Evolutionary conservation across 2,329 filamentous ascomycete species (phyloP), one percentile per base, ranked within the genome.

Genomic region (Daldinia eschscholtzii): DNA sequence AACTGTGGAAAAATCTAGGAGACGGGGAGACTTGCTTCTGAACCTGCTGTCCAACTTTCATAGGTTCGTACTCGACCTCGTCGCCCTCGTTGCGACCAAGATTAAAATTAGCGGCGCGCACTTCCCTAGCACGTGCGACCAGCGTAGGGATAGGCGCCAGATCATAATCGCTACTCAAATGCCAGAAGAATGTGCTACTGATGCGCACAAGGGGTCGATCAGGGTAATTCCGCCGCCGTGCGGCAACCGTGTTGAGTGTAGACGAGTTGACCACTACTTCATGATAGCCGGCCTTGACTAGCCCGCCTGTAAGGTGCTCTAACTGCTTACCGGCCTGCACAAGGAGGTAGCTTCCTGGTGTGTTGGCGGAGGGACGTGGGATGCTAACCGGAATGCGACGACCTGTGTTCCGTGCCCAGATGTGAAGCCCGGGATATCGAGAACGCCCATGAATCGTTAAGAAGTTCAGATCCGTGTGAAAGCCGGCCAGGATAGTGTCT

Each of bases 391-490:
- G 78, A 71, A 89, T 88, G 70, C 84, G 84, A 68, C 81, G 82
- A 50, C 87, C 87, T 1, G 87, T 89, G 82, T 89, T 89, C 72
- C 87, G 86, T 23, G 87, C 87, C 87, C 87, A 89, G 74, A 89
- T 85, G 80, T 89, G 84, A 72, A 89, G 82, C 2, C 87, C 87
- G 0, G 87, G 87, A 72, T 88, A 89, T 66, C 87, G 86, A 33
- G 86, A 88, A 71, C 87, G 87, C 64, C 87, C 87, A 80, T 89
- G 87, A 78, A 89, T 89, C 71, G 87, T 89, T 59, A 89, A 82
- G 76, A 89, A 89, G 82, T 89, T 89, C 65, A 89, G 85, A 74
- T 89, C 87, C 0, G 87, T 89, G 77, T 89, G 87, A 81, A 89
- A 89, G 42, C 87, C 87, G 15, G 87, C 87, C 15, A 89, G 83